Evolutionary conservation across 2,329 filamentous ascomycete genomes (phyloP), one percentile per base, ranked within the genome.

Genomic region (Penicillium oxalicum): DNA sequence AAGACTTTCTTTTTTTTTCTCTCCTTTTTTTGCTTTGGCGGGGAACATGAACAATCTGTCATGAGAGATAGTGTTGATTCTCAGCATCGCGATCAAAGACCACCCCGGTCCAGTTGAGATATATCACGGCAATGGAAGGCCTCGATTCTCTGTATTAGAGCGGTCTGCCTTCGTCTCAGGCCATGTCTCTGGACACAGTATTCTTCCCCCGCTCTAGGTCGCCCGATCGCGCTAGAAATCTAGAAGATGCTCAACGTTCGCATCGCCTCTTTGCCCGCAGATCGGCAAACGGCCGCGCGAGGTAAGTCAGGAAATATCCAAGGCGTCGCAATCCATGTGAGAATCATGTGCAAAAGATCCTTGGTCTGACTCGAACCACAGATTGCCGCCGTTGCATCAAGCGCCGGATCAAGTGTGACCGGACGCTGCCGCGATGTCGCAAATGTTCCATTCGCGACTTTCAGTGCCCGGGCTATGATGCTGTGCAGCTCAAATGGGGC

Each of bases 331-430:
- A 18, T 2, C 18, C 29, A 11, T 32, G 29, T 32, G 7, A 11
- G 29, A 7, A 5, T 1, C 29, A 32, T 2, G 18, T 4, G 32
- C 8, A 18, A 25, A 3, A 13, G 18, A 18, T 18, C 18, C 32
- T 24, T 28, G 35, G 11, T 32, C 37, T 38, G 32, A 44, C 32
- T 13, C 45, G 5, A 27, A 27, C 35, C 43, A 13, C 32, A 64
- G 61, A 62, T 42, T 70, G 67, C 45, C 66, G 67, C 37, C 63
- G 60, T 2, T 70, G 66, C 53, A 61, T 61, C 24, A 51, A 63
- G 32, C 52, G 67, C 13, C 63, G 68, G 42, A 66, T 70, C 18
- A 65, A 60, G 39, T 70, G 67, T 47, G 66, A 70, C 47, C 56
- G 65, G 24, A 63, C 53, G 32, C 50, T 65, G 9, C 65, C 66